Percentiles rank a stretch among this genome's conserved stretches.
Conservation (phyloP, 164 flowering plant genomes). For the Echeveria elegans region DNA sequence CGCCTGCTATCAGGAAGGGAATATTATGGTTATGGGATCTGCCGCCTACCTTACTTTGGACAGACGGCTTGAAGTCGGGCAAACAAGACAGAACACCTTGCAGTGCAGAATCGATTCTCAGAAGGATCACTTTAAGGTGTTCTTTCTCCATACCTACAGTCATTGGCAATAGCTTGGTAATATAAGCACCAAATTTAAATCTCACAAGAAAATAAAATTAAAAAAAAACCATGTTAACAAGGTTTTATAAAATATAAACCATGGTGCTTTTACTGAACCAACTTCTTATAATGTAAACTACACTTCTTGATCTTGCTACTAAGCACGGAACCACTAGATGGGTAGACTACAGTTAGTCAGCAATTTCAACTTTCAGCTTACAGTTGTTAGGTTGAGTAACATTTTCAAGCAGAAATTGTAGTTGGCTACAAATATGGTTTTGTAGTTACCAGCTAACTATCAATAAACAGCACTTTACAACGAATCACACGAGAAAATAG, state of each 20-base stretch:
- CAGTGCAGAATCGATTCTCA: slow-evolving; percentile 81
- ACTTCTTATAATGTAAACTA: neutral
- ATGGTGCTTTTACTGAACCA: neutral
- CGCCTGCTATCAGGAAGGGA: slow-evolving; percentile 75
- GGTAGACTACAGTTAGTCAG: neutral
- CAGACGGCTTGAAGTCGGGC: slow-evolving; percentile 79
- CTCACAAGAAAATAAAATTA: neutral
- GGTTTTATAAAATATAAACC: neutral
- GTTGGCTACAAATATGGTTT: neutral
- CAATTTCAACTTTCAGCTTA: neutral
- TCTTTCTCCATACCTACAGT: slow-evolving; percentile 77
- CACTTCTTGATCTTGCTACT: neutral
- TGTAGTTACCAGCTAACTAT: neutral
- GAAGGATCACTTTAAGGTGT: slow-evolving; percentile 90
- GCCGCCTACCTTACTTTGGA: slow-evolving; percentile 31
- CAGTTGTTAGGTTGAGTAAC: neutral
- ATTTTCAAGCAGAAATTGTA: neutral
- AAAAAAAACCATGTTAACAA: neutral
- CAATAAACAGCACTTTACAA: neutral
- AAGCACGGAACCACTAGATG: too few species aligned
- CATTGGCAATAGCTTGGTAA: neutral
- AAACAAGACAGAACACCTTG: slow-evolving; percentile 96
- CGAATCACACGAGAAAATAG: neutral
- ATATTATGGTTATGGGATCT: slow-evolving; percentile 20
- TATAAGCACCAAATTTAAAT: neutral